Percentiles rank a stretch among this genome's conserved stretches.
Evolutionary conservation across 2,329 filamentous ascomycete species (phyloP).

Genomic region (Conoideocrella luteorostrata): DNA sequence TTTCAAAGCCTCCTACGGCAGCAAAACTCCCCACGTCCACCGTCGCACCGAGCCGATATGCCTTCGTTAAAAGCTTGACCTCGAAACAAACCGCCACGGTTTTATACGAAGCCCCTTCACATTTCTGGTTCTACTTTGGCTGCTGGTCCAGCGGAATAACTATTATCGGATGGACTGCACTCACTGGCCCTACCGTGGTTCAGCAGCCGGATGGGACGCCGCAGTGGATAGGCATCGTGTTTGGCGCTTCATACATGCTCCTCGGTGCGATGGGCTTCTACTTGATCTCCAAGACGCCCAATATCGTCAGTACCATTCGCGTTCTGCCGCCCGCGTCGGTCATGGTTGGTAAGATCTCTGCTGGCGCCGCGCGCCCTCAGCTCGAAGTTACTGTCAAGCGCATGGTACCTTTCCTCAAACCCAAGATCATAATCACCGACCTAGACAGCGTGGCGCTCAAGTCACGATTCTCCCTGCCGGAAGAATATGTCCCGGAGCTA

Average conservation of each 20-base stretch:
- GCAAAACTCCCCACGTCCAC: conserved; percentile 11
- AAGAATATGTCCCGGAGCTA: conserved; percentile 30
- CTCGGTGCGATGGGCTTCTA: conserved; percentile 56
- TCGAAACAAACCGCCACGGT: conserved; percentile 48
- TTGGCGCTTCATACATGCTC: conserved; percentile 50
- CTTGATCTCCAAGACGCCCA: conserved; percentile 50
- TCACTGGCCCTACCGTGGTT: conserved; percentile 27
- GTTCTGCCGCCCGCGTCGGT: conserved; percentile 41
- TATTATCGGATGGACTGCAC: conserved; percentile 27
- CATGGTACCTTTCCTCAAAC: conserved; percentile 40
- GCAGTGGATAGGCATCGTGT: conserved; percentile 51
- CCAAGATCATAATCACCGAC: conserved; percentile 34
- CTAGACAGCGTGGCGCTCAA: conserved; percentile 28
- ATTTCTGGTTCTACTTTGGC: conserved; percentile 55
- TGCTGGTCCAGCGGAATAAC: conserved; percentile 49
- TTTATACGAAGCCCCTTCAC: conserved; percentile 60
- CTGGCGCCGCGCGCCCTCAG: conserved; percentile 25
- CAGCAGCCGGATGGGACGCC: conserved; percentile 41
- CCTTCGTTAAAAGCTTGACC: conserved; percentile 50
- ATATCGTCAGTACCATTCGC: conserved; percentile 52
- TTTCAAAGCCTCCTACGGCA: conserved; percentile 7
- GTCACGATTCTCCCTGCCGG: conserved; percentile 32
- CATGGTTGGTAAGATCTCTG: conserved; percentile 13
- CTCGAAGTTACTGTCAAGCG: conserved; percentile 49
- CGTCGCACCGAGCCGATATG: conserved; percentile 27